Base-by-base conservation (phyloP, 495 filamentous ascomycete genomes). In the Talaromyces nanjingensis region DNA sequence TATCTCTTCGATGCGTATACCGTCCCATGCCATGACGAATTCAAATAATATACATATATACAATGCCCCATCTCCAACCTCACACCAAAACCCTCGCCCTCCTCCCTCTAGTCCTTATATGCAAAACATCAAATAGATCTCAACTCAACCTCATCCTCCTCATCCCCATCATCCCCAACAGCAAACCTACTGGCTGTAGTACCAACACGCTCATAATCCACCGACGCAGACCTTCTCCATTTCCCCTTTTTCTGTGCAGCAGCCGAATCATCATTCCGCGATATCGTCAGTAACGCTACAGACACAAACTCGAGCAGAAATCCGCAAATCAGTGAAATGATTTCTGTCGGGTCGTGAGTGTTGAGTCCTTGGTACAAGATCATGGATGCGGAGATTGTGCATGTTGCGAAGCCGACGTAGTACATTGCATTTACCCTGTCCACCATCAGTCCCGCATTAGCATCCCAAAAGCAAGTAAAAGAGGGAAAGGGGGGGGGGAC, bases 281-380 rank as follows among this genome's bases (percentile, higher is more conserved):
- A 96, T 27, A 98, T 87, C 69, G 98, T 98, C 67, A 98, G 86
- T 4, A 98, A 87, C 72, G 98, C 98, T 37, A 98, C 96, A 39
- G 96, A 94, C 2, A 93, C 88, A 76, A 98, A 98, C 65, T 96
- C 98, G 63, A 97, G 85, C 55, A 98, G 84, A 81, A 98, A 98
- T 62, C 94, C 94, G 70, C 87, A 91, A 58, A 98, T 82, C 31
- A 98, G 80, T 27, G 96, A 96, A 67, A 98, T 86, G 8, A 92
- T 98, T 75, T 94, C 96, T 65, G 97, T 90, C 2, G 88, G 82
- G 71, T 96, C 91, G 37, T 90, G 91, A 37, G 94, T 98, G 73
- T 98, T 98, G 83, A 98, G 97, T 53, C 94, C 94, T 64, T 86
- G 85, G 82, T 97, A 98, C 39, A 98, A 89, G 72, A 98, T 96